These are phyloP conservation scores for Yamadazyma nakazawae DNA, from an alignment of 805 yeast species.

Conservation along the genomic window DNA sequence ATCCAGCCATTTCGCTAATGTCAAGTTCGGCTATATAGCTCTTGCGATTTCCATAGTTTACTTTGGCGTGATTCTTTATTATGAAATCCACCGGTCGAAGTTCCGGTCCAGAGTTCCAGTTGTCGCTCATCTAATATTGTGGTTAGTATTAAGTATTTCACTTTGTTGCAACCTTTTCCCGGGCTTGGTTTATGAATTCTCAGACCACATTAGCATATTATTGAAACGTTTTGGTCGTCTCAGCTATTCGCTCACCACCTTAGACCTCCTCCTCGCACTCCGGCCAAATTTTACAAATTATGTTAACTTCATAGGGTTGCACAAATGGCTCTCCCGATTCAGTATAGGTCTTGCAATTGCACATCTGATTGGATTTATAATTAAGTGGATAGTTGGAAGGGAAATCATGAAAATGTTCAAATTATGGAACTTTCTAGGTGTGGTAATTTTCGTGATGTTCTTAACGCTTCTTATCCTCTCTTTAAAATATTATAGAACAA, in stretches of 20 bases:
- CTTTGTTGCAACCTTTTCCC: constrained; percentile 1
- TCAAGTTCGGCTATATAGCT: constrained; percentile 57
- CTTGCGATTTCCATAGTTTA: constrained; percentile 42
- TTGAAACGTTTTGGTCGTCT: constrained; percentile 61
- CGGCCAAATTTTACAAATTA: constrained; percentile 50
- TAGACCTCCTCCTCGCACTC: constrained; percentile 53
- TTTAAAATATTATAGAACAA: constrained; percentile 46
- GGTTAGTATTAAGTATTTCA: constrained; percentile 1
- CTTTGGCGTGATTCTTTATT: not conserved
- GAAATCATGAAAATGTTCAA: constrained; percentile 32
- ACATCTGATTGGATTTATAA: constrained; percentile 54
- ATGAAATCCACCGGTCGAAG: not conserved
- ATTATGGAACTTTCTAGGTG: constrained; percentile 50
- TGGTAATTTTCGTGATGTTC: constrained; percentile 37
- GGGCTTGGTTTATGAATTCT: not conserved
- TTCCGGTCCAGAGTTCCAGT: not conserved
- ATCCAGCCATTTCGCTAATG: constrained; percentile 48
- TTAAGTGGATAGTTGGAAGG: constrained; percentile 45
- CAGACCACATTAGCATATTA: constrained; percentile 19
- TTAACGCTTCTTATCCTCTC: constrained; percentile 43
- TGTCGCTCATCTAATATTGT: not conserved
- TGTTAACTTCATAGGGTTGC: constrained; percentile 52
- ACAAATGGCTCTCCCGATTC: constrained; percentile 69
- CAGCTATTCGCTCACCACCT: constrained; percentile 54
- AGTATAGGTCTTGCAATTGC: constrained; percentile 42